phyloP scores from a whole-genome alignment of 1,139 yeast genomes.

The Yamadazyma triangularis region DNA sequence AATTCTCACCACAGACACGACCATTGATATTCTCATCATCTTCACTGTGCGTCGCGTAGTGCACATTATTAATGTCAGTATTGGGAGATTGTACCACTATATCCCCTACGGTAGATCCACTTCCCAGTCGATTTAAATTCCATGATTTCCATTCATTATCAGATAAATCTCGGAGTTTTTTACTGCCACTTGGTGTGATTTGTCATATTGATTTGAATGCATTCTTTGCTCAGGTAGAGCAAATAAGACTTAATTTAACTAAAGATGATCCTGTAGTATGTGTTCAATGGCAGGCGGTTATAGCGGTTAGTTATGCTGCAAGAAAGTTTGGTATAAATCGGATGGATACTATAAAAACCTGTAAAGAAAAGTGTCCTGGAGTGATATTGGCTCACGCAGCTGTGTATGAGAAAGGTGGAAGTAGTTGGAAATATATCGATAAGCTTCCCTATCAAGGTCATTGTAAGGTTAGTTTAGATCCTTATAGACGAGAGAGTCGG shows the following conservation, averaged over 20 bases:
- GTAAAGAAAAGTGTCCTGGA: slow-evolving; percentile 69
- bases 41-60: no score
- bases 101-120: slow-evolving; percentile 2
- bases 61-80: background rate
- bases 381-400: slow-evolving; percentile 88
- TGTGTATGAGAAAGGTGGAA: slow-evolving; percentile 82
- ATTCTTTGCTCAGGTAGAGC: slow-evolving; percentile 93
- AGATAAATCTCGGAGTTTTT: slow-evolving; percentile 40
- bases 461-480: slow-evolving; percentile 87
- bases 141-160: slow-evolving; percentile 46
- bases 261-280: slow-evolving; percentile 84
- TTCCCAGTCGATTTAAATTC: slow-evolving; percentile 33
- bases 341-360: slow-evolving; percentile 67
- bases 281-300: slow-evolving; percentile 85
- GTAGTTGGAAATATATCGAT: slow-evolving; percentile 66
- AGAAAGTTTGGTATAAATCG: slow-evolving; percentile 76
- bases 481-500: slow-evolving; percentile 82
- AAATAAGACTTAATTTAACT: slow-evolving; percentile 60
- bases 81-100: background rate
- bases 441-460: slow-evolving; percentile 40
- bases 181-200: slow-evolving; percentile 73
- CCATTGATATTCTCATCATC: no score
- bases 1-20: no score
- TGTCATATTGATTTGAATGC: slow-evolving; percentile 92
- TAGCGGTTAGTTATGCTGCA: slow-evolving; percentile 91